Evolutionary conservation across 306 rosid genomes (phyloP).

Genomic region (Prunus davidiana): DNA sequence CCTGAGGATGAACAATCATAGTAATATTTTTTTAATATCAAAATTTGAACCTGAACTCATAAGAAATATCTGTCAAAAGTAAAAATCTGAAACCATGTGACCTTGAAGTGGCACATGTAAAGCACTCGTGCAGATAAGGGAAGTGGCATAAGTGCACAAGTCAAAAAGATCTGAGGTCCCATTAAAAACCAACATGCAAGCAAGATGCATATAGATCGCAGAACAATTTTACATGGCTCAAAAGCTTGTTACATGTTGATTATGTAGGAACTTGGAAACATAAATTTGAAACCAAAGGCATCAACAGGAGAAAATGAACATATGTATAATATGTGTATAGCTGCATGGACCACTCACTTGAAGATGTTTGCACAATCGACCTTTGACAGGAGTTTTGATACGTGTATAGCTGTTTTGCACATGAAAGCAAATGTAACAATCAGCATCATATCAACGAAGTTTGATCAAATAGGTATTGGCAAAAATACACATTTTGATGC

Average conservation of each 20-base stretch:
- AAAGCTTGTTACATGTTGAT: neutral
- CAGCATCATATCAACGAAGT: neutral
- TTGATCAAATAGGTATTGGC: neutral
- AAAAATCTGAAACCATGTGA: neutral
- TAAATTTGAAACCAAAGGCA: neutral
- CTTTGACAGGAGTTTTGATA: slow-evolving; percentile 86
- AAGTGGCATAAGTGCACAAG: neutral
- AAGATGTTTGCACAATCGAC: slow-evolving; percentile 78
- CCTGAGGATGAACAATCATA: neutral
- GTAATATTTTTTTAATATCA: neutral
- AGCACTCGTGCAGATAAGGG: neutral
- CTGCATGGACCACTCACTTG: slow-evolving; percentile 52
- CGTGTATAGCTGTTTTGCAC: slow-evolving; percentile 59
- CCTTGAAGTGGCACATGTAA: neutral
- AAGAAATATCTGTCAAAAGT: neutral
- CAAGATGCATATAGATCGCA: neutral
- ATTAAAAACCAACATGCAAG: neutral
- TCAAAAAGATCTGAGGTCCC: neutral
- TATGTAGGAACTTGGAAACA: neutral
- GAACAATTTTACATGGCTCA: neutral
- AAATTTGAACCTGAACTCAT: neutral
- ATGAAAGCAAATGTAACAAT: slow-evolving; percentile 24
- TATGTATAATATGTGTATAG: slow-evolving; percentile 5
- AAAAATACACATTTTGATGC: neutral
- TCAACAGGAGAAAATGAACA: neutral